Conservation (phyloP, 1,139 yeast genomes). For the Lodderomyces margitis region DNA sequence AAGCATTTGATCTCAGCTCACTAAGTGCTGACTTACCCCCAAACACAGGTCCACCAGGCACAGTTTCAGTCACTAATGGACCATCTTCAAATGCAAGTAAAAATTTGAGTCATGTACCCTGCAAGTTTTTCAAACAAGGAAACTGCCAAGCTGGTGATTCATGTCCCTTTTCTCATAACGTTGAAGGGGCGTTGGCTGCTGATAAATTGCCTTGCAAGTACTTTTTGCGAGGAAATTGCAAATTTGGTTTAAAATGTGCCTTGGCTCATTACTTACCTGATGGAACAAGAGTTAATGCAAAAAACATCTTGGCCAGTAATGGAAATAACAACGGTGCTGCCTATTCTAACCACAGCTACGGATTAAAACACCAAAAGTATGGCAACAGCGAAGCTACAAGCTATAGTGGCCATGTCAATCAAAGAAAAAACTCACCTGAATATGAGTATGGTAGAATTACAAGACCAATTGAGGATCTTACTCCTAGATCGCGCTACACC, state of each 20-base stretch:
- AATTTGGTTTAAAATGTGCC: constrained; percentile 91
- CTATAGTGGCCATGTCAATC: constrained; percentile 8
- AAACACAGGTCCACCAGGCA: constrained; percentile 44
- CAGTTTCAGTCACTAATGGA: constrained; percentile 18
- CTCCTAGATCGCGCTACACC: not conserved
- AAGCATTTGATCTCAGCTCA: constrained; percentile 10
- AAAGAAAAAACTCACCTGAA: not conserved
- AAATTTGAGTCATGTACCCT: constrained; percentile 86
- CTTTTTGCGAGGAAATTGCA: constrained; percentile 91
- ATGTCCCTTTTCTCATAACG: constrained; percentile 88
- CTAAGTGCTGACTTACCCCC: constrained; percentile 30
- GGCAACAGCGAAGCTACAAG: constrained; percentile 1
- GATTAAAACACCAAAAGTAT: not conserved
- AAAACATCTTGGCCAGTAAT: constrained; percentile 15
- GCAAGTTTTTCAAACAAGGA: constrained; percentile 89
- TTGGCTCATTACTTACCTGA: constrained; percentile 87
- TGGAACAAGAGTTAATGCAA: constrained; percentile 75
- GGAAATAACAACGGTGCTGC: constrained; percentile 10
- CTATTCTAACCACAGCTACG: not conserved
- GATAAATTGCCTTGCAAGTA: constrained; percentile 86
- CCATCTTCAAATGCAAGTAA: constrained; percentile 17
- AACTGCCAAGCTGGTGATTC: constrained; percentile 90
- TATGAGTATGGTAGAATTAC: not conserved
- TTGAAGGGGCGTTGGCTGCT: constrained; percentile 53
- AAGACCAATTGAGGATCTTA: not conserved